phyloP scores from a whole-genome alignment of 768 basidiomycete species.

The Pulveroboletus sp. region DNA sequence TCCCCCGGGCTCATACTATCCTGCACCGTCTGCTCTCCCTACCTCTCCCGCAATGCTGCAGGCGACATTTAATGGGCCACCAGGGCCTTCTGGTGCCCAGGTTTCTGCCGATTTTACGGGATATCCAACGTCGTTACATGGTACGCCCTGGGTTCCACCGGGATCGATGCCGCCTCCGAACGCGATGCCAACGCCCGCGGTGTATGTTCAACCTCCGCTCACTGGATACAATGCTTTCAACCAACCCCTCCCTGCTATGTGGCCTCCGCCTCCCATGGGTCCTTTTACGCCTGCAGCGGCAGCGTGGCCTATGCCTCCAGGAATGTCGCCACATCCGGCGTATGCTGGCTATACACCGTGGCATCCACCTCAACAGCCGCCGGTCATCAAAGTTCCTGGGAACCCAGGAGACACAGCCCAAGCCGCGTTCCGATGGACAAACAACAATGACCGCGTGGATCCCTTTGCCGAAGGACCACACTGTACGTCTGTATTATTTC shows the following conservation, averaged over 20 bases:
- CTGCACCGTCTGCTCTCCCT: slow-evolving; percentile 29
- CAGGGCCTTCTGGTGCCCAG: slow-evolving; percentile 3
- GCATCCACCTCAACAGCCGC: slow-evolving; percentile 26
- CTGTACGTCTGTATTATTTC: slow-evolving; percentile 31
- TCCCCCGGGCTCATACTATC: slow-evolving; percentile 30
- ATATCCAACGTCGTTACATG: slow-evolving; percentile 23
- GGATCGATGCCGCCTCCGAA: slow-evolving; percentile 19
- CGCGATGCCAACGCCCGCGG: slow-evolving; percentile 13
- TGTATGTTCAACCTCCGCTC: slow-evolving; percentile 9
- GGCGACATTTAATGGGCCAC: slow-evolving; percentile 7
- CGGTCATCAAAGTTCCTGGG: slow-evolving; percentile 20
- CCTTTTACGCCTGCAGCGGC: slow-evolving; percentile 23
- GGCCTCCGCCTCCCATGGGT: slow-evolving; percentile 17
- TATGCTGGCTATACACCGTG: slow-evolving; percentile 25
- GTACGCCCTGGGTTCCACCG: slow-evolving; percentile 26
- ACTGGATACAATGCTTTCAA: slow-evolving; percentile 28
- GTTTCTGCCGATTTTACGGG: slow-evolving; percentile 32
- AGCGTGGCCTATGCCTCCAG: slow-evolving; percentile 24
- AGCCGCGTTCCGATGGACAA: slow-evolving; percentile 28
- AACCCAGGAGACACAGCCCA: slow-evolving; percentile 22
- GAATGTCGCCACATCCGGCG: slow-evolving; percentile 20
- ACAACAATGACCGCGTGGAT: slow-evolving; percentile 30
- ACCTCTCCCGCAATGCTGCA: slow-evolving; percentile 12
- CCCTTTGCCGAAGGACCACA: slow-evolving; percentile 39
- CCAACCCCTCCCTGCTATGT: slow-evolving; percentile 28